These are phyloP conservation scores for Rhinocladiella similis DNA, from an alignment of 2,329 filamentous ascomycete species.

Conservation along the genomic window DNA sequence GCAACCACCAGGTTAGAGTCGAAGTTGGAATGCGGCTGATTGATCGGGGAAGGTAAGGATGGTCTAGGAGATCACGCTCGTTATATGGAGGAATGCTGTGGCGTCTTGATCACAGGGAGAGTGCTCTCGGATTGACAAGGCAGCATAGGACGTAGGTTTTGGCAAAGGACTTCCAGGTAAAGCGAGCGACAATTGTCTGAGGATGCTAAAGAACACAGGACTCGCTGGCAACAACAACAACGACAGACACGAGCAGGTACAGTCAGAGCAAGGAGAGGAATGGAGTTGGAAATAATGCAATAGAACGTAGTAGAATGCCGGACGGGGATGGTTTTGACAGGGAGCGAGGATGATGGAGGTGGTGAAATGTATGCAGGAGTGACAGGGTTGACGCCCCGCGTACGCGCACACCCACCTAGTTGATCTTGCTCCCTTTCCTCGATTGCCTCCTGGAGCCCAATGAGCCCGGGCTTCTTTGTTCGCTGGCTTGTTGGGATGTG, in stretches of 20 bases:
- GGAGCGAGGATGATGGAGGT: neutral
- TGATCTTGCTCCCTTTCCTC: neutral
- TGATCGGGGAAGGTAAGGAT: neutral
- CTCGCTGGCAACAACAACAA: neutral
- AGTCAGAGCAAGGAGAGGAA: no score
- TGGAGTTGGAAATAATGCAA: no score
- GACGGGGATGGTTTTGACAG: neutral
- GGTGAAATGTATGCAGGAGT: neutral
- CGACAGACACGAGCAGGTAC: no score
- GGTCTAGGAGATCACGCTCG: neutral
- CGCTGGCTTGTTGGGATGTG: neutral
- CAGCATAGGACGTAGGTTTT: neutral
- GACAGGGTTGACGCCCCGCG: neutral
- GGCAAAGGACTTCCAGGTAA: neutral
- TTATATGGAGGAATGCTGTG: constrained; percentile 21
- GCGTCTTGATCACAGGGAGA: constrained; percentile 3
- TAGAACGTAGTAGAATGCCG: neutral
- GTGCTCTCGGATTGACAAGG: no score
- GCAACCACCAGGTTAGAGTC: neutral
- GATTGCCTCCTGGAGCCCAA: neutral
- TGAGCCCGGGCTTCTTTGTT: neutral
- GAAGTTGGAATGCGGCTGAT: constrained; percentile 4
- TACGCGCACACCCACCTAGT: neutral
- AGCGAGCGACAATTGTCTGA: constrained; percentile 4
- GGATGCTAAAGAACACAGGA: neutral